These are phyloP conservation scores for Xylaria longipes DNA, from an alignment of 495 filamentous ascomycete species.

Conservation along the genomic window DNA sequence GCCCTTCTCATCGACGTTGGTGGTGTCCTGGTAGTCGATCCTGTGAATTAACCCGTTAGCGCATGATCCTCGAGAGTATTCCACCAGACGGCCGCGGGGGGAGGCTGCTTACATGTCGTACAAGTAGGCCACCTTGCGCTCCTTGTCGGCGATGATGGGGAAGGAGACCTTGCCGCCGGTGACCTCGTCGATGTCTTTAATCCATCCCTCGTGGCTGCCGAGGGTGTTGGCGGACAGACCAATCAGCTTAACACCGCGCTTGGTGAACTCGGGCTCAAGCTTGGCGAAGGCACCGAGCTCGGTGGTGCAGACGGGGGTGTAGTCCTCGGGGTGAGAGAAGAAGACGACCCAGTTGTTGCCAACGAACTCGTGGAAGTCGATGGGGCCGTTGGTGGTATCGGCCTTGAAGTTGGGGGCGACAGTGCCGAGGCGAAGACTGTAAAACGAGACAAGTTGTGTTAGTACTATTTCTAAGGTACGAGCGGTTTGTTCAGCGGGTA, in stretches of 20 bases:
- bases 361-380: constrained; percentile 97
- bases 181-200: constrained; percentile 96
- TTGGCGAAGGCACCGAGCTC: constrained; percentile 98
- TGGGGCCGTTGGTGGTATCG: constrained; percentile 87
- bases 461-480: neutral
- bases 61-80: neutral
- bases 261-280: constrained; percentile 94
- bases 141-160: constrained; percentile 98
- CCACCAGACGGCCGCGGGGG: neutral
- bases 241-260: constrained; percentile 93
- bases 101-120: constrained; percentile 86
- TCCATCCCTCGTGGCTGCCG: constrained; percentile 74
- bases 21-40: constrained; percentile 78
- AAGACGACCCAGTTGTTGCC: constrained; percentile 93
- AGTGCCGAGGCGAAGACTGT: constrained; percentile 83
- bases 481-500: neutral
- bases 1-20: constrained; percentile 93
- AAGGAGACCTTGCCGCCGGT: constrained; percentile 80
- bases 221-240: constrained; percentile 87
- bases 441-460: constrained; percentile 19
- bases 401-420: constrained; percentile 93
- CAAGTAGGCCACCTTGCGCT: constrained; percentile 85
- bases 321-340: constrained; percentile 97
- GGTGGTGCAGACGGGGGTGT: constrained; percentile 96
- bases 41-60: constrained; percentile 44